Evolutionary conservation across 2,329 filamentous ascomycete genomes (phyloP), one percentile per base, ranked within the genome.

Genomic region (Ramichloridium luteum): DNA sequence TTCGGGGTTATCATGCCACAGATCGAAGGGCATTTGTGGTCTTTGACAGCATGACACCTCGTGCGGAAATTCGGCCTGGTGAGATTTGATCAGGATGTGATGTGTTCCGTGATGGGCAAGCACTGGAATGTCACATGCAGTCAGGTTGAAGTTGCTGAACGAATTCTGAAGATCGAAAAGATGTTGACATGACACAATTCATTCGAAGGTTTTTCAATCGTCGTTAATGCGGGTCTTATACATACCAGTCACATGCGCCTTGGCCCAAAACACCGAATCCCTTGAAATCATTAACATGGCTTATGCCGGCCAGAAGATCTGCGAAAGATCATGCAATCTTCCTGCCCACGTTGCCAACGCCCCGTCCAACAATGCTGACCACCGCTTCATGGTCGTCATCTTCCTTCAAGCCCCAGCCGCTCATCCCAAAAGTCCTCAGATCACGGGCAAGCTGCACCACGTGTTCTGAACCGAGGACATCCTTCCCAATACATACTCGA

Each of bases 341-440:
- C 51, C 86, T 74, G 32, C 88, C 88, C 29, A 96, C 81, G 54
- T 96, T 98, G 16, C 90, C 90, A 37, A 98, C 82, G 26, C 90
- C 90, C 48, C 75, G 77, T 17, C 90, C 90, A 50, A 96, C 93
- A 26, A 98, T 80, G 45, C 84, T 92, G 46, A 98, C 68, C 38
- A 93, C 70, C 31, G 96, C 70, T 54, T 93, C 81, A 23, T 23
- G 8, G 11, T 67, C 70, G 18, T 74, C 74, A 26, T 49, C 57
- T 43, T 88, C 82, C 49, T 86, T 69, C 48, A 96, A 64, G 10
- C 88, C 88, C 88, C 88, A 96, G 37, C 79, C 84, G 44, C 80
- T 85, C 26, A 81, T 80, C 16, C 88, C 88, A 58, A 96, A 93
- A n/a, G 71, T 77, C 53, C 75, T 79, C 45, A 94, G 59, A 54